Conservation (phyloP, 2,329 filamentous ascomycete genomes). For the Fusarium redolens region DNA sequence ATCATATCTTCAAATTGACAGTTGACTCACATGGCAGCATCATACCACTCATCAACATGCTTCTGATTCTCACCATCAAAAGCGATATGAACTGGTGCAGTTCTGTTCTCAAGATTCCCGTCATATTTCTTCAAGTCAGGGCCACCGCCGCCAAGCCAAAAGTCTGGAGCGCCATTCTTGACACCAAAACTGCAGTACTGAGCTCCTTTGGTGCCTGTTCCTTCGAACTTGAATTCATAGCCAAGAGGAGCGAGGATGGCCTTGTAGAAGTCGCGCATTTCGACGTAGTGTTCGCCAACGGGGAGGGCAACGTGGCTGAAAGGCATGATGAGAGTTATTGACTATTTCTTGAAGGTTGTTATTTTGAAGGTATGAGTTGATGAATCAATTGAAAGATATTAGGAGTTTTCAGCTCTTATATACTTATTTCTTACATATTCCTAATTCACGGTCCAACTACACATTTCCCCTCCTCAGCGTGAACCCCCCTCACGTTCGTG, state of each 20-base stretch:
- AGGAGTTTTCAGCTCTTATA: slow-evolving; percentile 6
- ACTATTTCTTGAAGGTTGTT: neutral
- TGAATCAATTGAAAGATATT: neutral
- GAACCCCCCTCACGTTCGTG: slow-evolving; percentile 19
- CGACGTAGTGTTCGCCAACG: slow-evolving; percentile 40
- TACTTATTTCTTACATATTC: neutral
- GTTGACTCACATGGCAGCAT: slow-evolving; percentile 40
- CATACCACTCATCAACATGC: slow-evolving; percentile 43
- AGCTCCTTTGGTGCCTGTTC: slow-evolving; percentile 1
- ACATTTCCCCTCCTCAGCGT: slow-evolving; percentile 11
- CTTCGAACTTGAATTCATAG: slow-evolving; percentile 38
- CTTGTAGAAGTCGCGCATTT: slow-evolving; percentile 46
- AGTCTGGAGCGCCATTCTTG: slow-evolving; percentile 31
- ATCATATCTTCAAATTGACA: rapidly evolving
- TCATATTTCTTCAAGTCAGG: slow-evolving; percentile 38
- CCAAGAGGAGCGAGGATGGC: slow-evolving; percentile 42
- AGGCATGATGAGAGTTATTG: slow-evolving; percentile 26
- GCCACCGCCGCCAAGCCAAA: slow-evolving; percentile 42
- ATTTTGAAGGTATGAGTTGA: neutral
- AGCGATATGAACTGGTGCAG: slow-evolving; percentile 39
- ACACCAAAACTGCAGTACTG: slow-evolving; percentile 40
- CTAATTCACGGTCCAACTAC: slow-evolving; percentile 24
- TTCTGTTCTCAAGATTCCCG: slow-evolving; percentile 35
- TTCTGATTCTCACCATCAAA: slow-evolving; percentile 32
- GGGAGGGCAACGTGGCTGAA: slow-evolving; percentile 40